Evolutionary conservation across 2,329 filamentous ascomycete genomes (phyloP).

Genomic region (Hypoxylon sp.): DNA sequence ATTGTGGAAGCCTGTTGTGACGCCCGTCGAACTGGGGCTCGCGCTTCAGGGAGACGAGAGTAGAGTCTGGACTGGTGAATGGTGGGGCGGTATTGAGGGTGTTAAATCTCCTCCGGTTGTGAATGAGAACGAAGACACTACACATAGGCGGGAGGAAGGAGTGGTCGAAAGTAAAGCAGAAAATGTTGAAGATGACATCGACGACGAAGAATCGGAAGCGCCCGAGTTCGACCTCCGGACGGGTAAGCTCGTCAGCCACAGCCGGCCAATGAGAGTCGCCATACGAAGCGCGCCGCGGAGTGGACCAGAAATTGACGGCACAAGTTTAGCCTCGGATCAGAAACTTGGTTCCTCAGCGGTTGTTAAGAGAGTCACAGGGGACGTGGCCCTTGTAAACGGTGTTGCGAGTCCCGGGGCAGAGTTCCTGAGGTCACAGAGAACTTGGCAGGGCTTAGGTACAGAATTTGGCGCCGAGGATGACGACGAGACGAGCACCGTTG

Average conservation of each 20-base stretch:
- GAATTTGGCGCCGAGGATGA: conserved; percentile 79
- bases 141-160: conserved; percentile 27
- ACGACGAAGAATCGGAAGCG: conserved; percentile 80
- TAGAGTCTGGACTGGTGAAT: conserved; percentile 87
- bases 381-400: conserved; percentile 86
- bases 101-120: conserved; percentile 64
- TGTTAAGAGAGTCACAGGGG: conserved; percentile 72
- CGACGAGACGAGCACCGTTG: conserved; percentile 73
- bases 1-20: conserved; percentile 91
- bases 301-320: conserved; percentile 39
- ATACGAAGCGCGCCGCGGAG: conserved; percentile 51
- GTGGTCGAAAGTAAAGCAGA: conserved; percentile 41
- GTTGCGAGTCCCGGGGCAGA: conserved; percentile 93
- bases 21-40: conserved; percentile 91
- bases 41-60: conserved; percentile 81
- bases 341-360: conserved; percentile 66
- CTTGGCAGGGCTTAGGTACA: conserved; percentile 92
- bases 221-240: conserved; percentile 95
- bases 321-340: conserved; percentile 40
- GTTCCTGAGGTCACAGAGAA: conserved; percentile 83
- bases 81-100: conserved; percentile 88
- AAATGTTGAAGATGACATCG: conserved; percentile 62
- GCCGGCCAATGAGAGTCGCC: conserved; percentile 77
- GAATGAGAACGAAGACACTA: conserved; percentile 49
- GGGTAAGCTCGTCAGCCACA: conserved; percentile 83